Evolutionary conservation across 345 rosid species (phyloP).

Genomic region (Citrus australasica): DNA sequence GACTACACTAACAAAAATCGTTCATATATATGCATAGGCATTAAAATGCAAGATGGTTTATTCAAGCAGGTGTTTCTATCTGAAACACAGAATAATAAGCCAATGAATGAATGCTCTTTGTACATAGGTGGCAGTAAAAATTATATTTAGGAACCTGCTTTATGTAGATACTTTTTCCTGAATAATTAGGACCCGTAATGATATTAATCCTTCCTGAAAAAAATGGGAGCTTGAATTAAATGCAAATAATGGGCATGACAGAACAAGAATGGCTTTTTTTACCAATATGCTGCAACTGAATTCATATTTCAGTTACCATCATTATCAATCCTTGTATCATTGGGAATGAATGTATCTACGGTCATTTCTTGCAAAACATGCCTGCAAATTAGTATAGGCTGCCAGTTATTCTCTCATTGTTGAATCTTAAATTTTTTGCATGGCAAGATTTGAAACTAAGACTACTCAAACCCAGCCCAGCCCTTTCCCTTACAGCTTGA

Average conservation of each 20-base stretch:
- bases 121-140: neutral
- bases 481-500: neutral
- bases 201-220: conserved; percentile 69
- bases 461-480: neutral
- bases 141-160: conserved; percentile 61
- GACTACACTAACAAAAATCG: neutral
- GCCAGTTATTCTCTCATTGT: neutral
- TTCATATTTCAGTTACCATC: conserved; percentile 44
- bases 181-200: conserved; percentile 96
- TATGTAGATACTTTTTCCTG: conserved; percentile 94
- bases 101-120: neutral
- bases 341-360: conserved; percentile 93
- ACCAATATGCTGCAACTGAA: conserved; percentile 12
- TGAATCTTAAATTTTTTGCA: neutral
- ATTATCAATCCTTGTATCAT: conserved; percentile 62
- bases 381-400: conserved; percentile 37
- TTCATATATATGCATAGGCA: neutral
- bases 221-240: conserved; percentile 18
- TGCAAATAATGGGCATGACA: neutral
- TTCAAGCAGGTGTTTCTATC: neutral
- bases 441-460: neutral
- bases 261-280: neutral
- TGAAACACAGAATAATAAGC: neutral
- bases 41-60: neutral
- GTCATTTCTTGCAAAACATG: conserved; percentile 99